Evolutionary conservation across 1,284 basidiomycete species (phyloP), one percentile per base, ranked within the genome.

Genomic region (Ustilago nuda): DNA sequence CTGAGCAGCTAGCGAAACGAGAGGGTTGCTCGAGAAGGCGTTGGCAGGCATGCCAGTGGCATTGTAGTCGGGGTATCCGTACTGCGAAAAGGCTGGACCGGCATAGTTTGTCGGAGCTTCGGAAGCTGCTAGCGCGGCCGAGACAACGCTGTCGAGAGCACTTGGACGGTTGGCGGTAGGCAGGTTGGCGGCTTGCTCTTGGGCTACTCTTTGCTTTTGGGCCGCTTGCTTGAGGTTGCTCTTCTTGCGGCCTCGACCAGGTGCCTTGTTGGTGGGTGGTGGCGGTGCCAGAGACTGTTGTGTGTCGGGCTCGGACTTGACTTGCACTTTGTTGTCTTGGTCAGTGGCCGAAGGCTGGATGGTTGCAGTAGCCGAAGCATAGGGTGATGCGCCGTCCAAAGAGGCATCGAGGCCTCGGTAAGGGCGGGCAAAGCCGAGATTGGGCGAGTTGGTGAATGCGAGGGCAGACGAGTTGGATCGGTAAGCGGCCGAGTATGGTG

Each of bases 361-460:
- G 3, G 70, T 72, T 19, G 61, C 68, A 8, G 63, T 65, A 12
- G 61, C 75, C 50, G 62, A 66, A 0, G 63, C 66, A 33, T 77
- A 77, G 2, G 75, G 66, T 12, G 67, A 66, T 7, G 70, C 57
- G 30, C 36, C 61, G 27, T 77, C 75, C 56, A 76, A 23, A 13
- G 65, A 59, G 32, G 59, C 62, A 43, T 77, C 75, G 17, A 66
- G 35, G 13, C 63, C 70, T 1, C 75, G 75, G 32, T 77, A 77
- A 9, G 75, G 69, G 4, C 75, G 75, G 13, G 75, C 75, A 36
- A 72, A 77, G 8, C 66, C 69, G 17, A 78, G 64, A 12, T 71
- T 74, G 61, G 76, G 76, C 9, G 76, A 78, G 36, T 74, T 66
- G n/a, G 76, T 74, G 63, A 74, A 78, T 32, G 71, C 68, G 23